Percentiles rank a stretch among this genome's conserved stretches.
Evolutionary conservation across 441 rosid genomes (phyloP).

Genomic region (Daphne laureola): DNA sequence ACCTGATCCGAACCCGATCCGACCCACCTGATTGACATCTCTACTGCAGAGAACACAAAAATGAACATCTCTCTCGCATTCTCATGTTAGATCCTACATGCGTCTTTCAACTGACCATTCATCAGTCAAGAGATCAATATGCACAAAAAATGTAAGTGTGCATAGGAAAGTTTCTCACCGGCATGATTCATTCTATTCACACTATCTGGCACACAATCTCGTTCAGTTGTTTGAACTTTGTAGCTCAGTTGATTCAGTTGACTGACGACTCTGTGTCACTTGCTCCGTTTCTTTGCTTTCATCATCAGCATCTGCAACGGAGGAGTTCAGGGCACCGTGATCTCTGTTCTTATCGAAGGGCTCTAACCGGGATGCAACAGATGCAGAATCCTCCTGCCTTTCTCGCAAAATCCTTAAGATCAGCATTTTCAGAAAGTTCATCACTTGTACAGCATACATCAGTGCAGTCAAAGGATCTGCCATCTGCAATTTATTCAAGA

Average conservation of each 20-base stretch:
- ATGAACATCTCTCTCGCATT: too few relatives aligned
- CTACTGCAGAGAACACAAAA: too few relatives aligned
- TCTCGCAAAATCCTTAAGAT: slow-evolving; percentile 47
- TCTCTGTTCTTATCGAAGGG: slow-evolving; percentile 52
- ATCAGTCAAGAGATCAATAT: too few relatives aligned
- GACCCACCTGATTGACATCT: too few relatives aligned
- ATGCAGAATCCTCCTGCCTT: slow-evolving; percentile 48
- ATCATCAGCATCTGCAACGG: slow-evolving; percentile 23
- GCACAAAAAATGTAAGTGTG: too few relatives aligned
- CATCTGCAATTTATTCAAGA: slow-evolving; percentile 40
- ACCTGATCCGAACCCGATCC: too few relatives aligned
- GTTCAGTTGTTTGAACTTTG: background rate
- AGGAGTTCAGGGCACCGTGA: slow-evolving; percentile 38
- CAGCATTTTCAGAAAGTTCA: slow-evolving; percentile 73
- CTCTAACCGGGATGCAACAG: too few relatives aligned
- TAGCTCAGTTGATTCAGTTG: too few relatives aligned
- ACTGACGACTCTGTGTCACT: background rate
- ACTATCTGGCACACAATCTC: slow-evolving; percentile 7
- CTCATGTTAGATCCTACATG: too few relatives aligned
- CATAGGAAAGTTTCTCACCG: slow-evolving; percentile 4
- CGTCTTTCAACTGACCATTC: too few relatives aligned
- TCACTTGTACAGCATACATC: slow-evolving; percentile 85
- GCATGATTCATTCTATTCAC: slow-evolving; percentile 10
- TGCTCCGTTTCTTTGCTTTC: slow-evolving; percentile 30
- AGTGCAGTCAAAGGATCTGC: slow-evolving; percentile 82